phyloP scores from a whole-genome alignment of 1,139 yeast genomes.

The Scheffersomyces cryptocercus region DNA sequence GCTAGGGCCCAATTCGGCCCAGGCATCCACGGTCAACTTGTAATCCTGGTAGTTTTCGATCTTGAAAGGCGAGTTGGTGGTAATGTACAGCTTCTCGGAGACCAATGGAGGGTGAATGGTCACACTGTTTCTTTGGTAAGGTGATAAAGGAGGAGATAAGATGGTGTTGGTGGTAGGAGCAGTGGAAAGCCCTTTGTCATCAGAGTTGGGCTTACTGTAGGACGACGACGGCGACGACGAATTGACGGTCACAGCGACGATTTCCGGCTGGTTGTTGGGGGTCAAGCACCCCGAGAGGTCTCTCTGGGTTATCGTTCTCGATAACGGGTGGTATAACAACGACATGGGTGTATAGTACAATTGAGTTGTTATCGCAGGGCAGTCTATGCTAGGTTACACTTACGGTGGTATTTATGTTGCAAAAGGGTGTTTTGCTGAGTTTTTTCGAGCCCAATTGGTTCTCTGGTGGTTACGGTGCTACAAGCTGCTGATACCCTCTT shows the following conservation, averaged over 20 bases:
- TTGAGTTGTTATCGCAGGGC: background rate
- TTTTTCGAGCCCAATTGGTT: too few species aligned
- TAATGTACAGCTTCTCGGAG: conserved; percentile 19
- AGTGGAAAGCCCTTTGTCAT: too few species aligned
- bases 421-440: too few species aligned
- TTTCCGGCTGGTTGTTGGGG: conserved; percentile 25
- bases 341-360: conserved; percentile 18
- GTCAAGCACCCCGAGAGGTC: conserved; percentile 41
- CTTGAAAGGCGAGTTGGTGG: conserved; percentile 36
- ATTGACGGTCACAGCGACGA: too few species aligned
- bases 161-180: conserved; percentile 19
- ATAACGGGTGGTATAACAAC: conserved; percentile 35
- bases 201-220: too few species aligned
- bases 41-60: conserved; percentile 49
- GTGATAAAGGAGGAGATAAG: conserved; percentile 70
- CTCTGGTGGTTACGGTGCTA: too few species aligned
- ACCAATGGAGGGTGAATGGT: conserved; percentile 16
- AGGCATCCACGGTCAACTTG: conserved; percentile 53
- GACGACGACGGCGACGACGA: too few species aligned
- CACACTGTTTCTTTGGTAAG: conserved; percentile 43
- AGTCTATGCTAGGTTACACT: background rate
- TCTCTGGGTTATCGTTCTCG: conserved; percentile 29
- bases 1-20: conserved; percentile 38
- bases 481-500: too few species aligned
- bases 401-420: background rate